Evolutionary conservation across 2,329 filamentous ascomycete species (phyloP), one percentile per base, ranked within the genome.

Genomic region (Apiospora rasikravindrae): DNA sequence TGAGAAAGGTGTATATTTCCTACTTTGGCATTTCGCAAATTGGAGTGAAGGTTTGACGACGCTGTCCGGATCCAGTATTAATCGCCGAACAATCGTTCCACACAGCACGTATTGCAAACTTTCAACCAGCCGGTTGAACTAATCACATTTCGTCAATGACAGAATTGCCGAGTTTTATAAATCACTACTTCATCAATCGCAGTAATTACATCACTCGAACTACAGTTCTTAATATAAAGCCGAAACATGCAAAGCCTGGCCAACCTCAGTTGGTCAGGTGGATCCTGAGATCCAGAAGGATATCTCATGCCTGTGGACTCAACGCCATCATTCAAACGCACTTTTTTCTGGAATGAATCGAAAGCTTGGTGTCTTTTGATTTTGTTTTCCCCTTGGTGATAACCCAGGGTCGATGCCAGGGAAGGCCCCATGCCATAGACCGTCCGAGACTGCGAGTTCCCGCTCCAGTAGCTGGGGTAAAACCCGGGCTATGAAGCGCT

Each of bases 321-420:
- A 61, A 61, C 29, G 53, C 57, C 57, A 64, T 64, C 57, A 64
- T 64, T 19, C 33, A 2, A 64, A 40, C 33, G 19, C 57, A 64
- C 29, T 40, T 24, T 64, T 64, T 24, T 13, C 33, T 33, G 16
- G 33, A 13, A 64, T 37, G 4, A 14, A n/a, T 10, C 2, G 33
- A 64, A 22, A n/a, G 10, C 22, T 10, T 64, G 33, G 29, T 64
- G 33, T 64, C 22, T 64, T 40, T 2, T 61, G 19, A n/a, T n/a
- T 5, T 40, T 64, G 26, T 33, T 37, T 37, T 4, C 7, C 26
- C 22, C 8, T 19, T 3, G 4, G 8, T 2, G 33, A 1, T 40
- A 14, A n/a, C 22, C 57, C 19, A 10, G 22, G 11, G 33, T 24
- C 13, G 8, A 4, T 40, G 19, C 19, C 29, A 19, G 14, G 2